Conservation (phyloP, 1,284 basidiomycete species). For the Ganoderma leucocontextum region DNA sequence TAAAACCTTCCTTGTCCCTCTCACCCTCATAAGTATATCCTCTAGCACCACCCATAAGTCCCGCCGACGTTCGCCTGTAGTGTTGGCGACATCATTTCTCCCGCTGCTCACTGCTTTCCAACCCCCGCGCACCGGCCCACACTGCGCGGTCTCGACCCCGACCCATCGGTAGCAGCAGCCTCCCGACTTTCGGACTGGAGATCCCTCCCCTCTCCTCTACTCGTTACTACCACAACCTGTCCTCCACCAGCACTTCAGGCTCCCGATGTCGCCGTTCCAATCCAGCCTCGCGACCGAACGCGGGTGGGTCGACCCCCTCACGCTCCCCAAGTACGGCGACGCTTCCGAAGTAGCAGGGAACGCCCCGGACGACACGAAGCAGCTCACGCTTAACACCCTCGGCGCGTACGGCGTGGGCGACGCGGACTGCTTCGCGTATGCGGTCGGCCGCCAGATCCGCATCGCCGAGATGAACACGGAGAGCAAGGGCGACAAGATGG, state of each 20-base stretch:
- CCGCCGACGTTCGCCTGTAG: neutral
- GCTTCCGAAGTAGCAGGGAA: slow-evolving; percentile 65
- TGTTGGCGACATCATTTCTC: neutral
- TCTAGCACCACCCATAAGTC: neutral
- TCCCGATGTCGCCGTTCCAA: slow-evolving; percentile 27
- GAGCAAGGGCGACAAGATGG: slow-evolving; percentile 53
- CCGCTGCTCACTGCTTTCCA: neutral
- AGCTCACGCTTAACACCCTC: slow-evolving; percentile 70
- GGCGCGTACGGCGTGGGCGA: slow-evolving; percentile 71
- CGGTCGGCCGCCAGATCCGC: slow-evolving; percentile 63
- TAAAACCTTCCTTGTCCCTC: neutral
- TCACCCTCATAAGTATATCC: neutral
- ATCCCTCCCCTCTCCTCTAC: neutral
- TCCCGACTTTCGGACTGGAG: neutral
- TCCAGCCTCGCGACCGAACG: slow-evolving; percentile 40
- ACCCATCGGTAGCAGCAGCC: neutral
- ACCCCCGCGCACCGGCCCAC: neutral
- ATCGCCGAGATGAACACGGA: slow-evolving; percentile 66
- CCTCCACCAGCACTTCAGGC: neutral
- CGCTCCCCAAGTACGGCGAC: slow-evolving; percentile 60
- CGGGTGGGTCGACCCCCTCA: slow-evolving; percentile 69
- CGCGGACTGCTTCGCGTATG: slow-evolving; percentile 64
- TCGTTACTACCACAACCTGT: neutral
- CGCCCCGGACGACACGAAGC: slow-evolving; percentile 65
- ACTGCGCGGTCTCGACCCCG: slow-evolving; percentile 2